phyloP scores from a whole-genome alignment of 257 asterid species.

The Linderniella brevidens region DNA sequence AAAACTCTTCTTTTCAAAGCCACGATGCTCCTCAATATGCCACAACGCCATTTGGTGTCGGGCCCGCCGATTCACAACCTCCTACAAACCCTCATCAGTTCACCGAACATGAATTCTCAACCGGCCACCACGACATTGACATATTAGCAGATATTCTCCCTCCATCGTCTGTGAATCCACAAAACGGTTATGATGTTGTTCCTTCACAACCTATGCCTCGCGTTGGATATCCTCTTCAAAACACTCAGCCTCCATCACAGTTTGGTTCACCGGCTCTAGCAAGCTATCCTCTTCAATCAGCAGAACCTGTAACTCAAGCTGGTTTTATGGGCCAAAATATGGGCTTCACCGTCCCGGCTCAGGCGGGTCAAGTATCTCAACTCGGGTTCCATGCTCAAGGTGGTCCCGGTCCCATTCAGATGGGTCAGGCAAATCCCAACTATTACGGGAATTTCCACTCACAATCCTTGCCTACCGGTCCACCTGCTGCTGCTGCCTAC shows the following conservation, averaged over 20 bases:
- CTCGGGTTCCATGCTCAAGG: slow-evolving; percentile 31
- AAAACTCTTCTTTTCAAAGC: slow-evolving; percentile 25
- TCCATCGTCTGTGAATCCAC: slow-evolving; percentile 25
- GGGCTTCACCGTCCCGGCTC: slow-evolving; percentile 26
- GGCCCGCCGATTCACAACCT: slow-evolving; percentile 20
- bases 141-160: slow-evolving; percentile 93
- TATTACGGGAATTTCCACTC: slow-evolving; percentile 33
- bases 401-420: slow-evolving; percentile 18
- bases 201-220: slow-evolving; percentile 20
- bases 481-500: slow-evolving; percentile 12
- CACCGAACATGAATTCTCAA: slow-evolving; percentile 33
- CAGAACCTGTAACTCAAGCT: slow-evolving; percentile 17
- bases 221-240: slow-evolving; percentile 20
- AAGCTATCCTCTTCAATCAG: slow-evolving; percentile 25
- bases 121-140: slow-evolving; percentile 37
- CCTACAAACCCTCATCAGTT: slow-evolving; percentile 27
- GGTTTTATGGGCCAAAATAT: slow-evolving; percentile 19
- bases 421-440: slow-evolving; percentile 30
- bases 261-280: slow-evolving; percentile 20
- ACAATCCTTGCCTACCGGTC: slow-evolving; percentile 22
- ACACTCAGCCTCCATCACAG: slow-evolving; percentile 21
- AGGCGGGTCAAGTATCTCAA: slow-evolving; percentile 29
- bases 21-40: slow-evolving; percentile 21
- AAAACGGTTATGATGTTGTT: slow-evolving; percentile 21
- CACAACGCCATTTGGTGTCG: slow-evolving; percentile 24